Evolutionary conservation across 257 asterid genomes (phyloP), one percentile per base, ranked within the genome.

Genomic region (Coffea eugenioides): DNA sequence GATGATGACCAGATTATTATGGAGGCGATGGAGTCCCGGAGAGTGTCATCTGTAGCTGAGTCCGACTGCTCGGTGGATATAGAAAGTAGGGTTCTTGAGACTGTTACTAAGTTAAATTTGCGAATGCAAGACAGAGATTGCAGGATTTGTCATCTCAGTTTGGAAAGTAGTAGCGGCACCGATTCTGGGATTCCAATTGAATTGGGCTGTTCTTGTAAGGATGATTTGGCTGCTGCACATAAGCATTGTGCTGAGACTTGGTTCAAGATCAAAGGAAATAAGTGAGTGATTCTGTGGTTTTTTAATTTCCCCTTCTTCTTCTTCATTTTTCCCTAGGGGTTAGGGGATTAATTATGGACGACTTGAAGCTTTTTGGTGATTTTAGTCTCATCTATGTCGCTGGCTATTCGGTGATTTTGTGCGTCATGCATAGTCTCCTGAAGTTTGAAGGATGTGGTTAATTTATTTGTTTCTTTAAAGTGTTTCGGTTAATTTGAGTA

Each of bases 261-360:
- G 98, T 94, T 94, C 91, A 92, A 91, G 87, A 92, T 94, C 90
- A 92, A 92, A 87, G 98, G 98, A 80, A 94, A 94, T 85, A 92
- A 89, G 98, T 94, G 76, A 89, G 97, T 85, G 12, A 31, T 61
- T 73, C 72, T 15, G 45, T 73, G 20, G n/a, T 69, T 39, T 39
- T 39, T 39, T 39, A 31, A 20, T 64, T 11, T 13, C 5, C 36
- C 13, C 45, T 5, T 36, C 67, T 5, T 83, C 15, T 23, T 8
- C 20, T 0, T 25, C 48, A 39, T 49, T 74, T n/a, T 2, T 10
- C 2, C 46, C 14, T 21, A 0, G 13, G 1, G n/a, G 36, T 12
- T 0, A 2, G 8, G 16, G 20, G 16, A 20, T 15, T 66, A 31
- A 66, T 66, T 66, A 66, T 45, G 11, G n/a, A 2, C 21, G 34